Percentiles rank a stretch among this genome's conserved stretches.
These are phyloP conservation scores for Candida verbasci DNA, from an alignment of 805 yeast species.

Conservation along the genomic window DNA sequence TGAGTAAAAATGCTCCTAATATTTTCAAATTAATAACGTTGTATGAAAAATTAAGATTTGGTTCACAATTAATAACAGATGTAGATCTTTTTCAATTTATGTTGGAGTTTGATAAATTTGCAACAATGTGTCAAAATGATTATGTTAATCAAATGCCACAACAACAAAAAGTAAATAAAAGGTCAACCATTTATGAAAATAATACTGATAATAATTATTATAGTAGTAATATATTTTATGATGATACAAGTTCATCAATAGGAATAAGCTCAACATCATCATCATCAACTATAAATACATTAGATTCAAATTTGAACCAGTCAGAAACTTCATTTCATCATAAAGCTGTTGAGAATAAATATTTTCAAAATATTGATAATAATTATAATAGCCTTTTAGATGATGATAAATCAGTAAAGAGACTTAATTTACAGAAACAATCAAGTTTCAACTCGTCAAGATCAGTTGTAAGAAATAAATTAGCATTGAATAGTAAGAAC, in stretches of 20 bases:
- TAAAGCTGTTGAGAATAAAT: slow-evolving; percentile 6
- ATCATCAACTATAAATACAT: no score
- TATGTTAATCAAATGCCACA: slow-evolving; percentile 12
- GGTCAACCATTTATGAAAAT: neutral
- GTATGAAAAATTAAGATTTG: slow-evolving; percentile 67
- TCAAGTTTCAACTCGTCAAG: slow-evolving; percentile 10
- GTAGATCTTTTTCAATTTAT: slow-evolving; percentile 59
- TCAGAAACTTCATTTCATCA: slow-evolving; percentile 8
- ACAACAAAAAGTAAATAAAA: neutral
- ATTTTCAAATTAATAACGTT: slow-evolving; percentile 29
- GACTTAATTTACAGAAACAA: neutral
- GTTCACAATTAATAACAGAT: slow-evolving; percentile 57
- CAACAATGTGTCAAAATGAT: slow-evolving; percentile 12
- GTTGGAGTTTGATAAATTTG: slow-evolving; percentile 23
- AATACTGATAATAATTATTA: slow-evolving; percentile 1
- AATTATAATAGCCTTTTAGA: neutral
- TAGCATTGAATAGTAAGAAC: slow-evolving; percentile 10
- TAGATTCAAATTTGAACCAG: no score
- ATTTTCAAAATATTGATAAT: slow-evolving; percentile 4
- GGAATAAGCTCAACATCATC: neutral
- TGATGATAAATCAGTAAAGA: slow-evolving; percentile 5
- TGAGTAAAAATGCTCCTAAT: slow-evolving; percentile 12
- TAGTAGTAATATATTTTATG: neutral
- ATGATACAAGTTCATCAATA: neutral
- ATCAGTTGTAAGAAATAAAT: slow-evolving; percentile 14